Evolutionary conservation across 306 rosid genomes (phyloP).

Genomic region (Trichosanthes cucumerina): DNA sequence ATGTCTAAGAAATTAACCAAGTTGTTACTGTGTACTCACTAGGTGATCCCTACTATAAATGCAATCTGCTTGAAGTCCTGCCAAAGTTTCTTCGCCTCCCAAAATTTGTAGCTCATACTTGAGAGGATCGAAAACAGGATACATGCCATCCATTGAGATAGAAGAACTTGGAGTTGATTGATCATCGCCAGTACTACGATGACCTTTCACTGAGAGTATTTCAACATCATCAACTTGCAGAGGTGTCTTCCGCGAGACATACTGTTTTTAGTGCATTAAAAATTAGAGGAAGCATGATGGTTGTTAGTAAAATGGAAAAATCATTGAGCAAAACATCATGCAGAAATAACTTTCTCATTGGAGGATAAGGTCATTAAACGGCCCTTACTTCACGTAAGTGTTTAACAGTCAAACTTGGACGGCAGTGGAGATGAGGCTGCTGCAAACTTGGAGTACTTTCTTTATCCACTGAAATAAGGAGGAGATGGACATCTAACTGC

Average conservation of each 20-base stretch:
- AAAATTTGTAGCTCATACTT: slow-evolving; percentile 51
- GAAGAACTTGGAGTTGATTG: slow-evolving; percentile 6
- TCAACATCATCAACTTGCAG: slow-evolving; percentile 60
- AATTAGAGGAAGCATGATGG: neutral
- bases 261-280: slow-evolving; percentile 29
- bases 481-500: slow-evolving; percentile 74
- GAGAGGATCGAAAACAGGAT: slow-evolving; percentile 34
- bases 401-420: slow-evolving; percentile 62
- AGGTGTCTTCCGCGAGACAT: slow-evolving; percentile 48
- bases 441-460: slow-evolving; percentile 48
- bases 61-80: slow-evolving; percentile 48
- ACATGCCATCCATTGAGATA: slow-evolving; percentile 19
- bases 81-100: slow-evolving; percentile 57
- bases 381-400: slow-evolving; percentile 59
- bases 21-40: slow-evolving; percentile 35
- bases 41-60: slow-evolving; percentile 38
- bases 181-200: slow-evolving; percentile 12
- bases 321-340: neutral
- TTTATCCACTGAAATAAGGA: slow-evolving; percentile 63
- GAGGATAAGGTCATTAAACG: neutral
- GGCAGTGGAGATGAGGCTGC: slow-evolving; percentile 79
- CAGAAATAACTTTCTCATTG: neutral
- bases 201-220: slow-evolving; percentile 49
- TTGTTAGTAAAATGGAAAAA: neutral
- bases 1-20: neutral